Evolutionary conservation across 345 rosid genomes (phyloP).

Genomic region (Gossypium thurberi): DNA sequence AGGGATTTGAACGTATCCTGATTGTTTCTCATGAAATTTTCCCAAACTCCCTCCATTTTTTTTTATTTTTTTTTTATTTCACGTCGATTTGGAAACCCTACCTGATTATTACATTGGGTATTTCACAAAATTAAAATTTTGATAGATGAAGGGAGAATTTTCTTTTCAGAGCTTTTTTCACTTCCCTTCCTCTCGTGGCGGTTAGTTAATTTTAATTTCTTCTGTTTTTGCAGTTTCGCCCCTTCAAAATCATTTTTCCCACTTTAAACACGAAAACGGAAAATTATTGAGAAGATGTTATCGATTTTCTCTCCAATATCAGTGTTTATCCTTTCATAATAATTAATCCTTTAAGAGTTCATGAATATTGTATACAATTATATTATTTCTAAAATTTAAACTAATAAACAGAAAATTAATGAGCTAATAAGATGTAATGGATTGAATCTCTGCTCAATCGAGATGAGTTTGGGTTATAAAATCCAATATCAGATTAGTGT

Average conservation of each 20-base stretch:
- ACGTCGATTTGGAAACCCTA: background rate
- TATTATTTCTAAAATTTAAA: no score
- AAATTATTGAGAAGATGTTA: no score
- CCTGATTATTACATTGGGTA: background rate
- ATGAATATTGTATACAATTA: no score
- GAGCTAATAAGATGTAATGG: no score
- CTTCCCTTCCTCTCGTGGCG: background rate
- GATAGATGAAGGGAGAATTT: background rate
- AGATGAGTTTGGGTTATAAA: background rate
- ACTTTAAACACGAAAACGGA: no score
- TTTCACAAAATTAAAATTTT: background rate
- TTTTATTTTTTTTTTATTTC: background rate
- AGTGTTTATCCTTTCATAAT: no score
- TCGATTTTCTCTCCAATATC: no score
- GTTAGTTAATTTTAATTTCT: background rate
- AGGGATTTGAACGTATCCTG: conserved; percentile 58
- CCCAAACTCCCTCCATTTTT: conserved; percentile 30
- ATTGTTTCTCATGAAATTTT: conserved; percentile 51
- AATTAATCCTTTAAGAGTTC: no score
- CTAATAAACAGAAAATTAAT: no score
- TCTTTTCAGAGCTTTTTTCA: background rate
- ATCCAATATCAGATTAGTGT: no score
- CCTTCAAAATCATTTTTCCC: background rate
- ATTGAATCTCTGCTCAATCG: background rate
- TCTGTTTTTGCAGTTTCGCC: background rate